A percentile compares a stretch with the other conserved stretches of the same genome.
These are phyloP conservation scores for Conringia planisiliqua DNA, from an alignment of 345 rosid genomes.

Conservation along the genomic window DNA sequence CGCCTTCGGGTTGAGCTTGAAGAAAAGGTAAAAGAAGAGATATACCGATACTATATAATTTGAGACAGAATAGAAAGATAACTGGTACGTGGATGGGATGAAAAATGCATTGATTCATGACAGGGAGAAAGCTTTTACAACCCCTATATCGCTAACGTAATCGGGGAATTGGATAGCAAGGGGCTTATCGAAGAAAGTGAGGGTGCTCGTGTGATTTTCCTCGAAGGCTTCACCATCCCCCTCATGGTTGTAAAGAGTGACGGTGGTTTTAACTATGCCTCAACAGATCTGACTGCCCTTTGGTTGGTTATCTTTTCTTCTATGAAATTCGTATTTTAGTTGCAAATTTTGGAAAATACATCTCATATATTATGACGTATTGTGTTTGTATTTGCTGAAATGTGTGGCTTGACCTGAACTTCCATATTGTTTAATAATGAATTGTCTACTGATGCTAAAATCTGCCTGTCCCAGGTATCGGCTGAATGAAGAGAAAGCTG, in stretches of 20 bases:
- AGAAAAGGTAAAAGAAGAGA: conserved; percentile 60
- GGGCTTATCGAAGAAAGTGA: conserved; percentile 85
- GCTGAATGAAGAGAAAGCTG: conserved; percentile 88
- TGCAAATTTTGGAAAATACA: not conserved
- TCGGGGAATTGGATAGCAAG: conserved; percentile 49
- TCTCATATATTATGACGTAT: not conserved
- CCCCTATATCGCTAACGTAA: conserved; percentile 59
- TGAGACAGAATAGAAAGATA: not conserved
- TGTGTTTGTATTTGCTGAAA: conserved; percentile 4
- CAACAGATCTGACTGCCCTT: conserved; percentile 90
- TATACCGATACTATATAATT: not conserved
- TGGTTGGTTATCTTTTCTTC: conserved; percentile 50
- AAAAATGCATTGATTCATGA: conserved; percentile 20
- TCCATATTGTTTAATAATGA: not conserved
- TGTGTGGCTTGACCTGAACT: conserved; percentile 3
- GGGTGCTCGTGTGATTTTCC: conserved; percentile 85
- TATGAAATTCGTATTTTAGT: not conserved
- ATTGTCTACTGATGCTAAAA: conserved; percentile 14
- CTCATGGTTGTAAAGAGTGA: conserved; percentile 96
- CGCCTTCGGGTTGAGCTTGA: conserved; percentile 76
- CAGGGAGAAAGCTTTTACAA: conserved; percentile 99
- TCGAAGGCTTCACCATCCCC: conserved; percentile 78
- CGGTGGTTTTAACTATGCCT: conserved; percentile 94
- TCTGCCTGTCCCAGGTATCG: conserved; percentile 61
- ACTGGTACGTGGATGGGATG: not conserved